Percentiles rank a stretch among this genome's conserved stretches.
phyloP scores from a whole-genome alignment of 176 grass and related monocot species.

The Metroxylon sagu region DNA sequence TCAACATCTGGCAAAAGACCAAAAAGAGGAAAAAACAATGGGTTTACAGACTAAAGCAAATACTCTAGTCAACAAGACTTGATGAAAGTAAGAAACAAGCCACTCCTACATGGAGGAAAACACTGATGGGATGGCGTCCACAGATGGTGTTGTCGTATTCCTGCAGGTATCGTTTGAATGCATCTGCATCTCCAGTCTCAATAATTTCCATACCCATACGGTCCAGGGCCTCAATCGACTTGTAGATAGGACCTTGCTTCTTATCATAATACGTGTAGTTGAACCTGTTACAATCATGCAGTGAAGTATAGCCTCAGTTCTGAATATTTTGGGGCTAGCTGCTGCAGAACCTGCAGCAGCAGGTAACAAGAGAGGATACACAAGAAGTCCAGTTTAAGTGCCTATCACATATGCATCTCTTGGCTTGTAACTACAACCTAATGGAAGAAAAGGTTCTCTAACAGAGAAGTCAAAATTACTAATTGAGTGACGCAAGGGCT shows the following conservation, averaged over 20 bases:
- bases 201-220: conserved; percentile 91
- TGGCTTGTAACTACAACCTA: no score
- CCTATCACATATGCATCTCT: no score
- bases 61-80: no score
- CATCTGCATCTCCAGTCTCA: conserved; percentile 62
- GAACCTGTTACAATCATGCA: conserved; percentile 45
- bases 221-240: conserved; percentile 89
- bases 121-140: conserved; percentile 87
- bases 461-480: no score
- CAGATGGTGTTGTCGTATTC: conserved; percentile 84
- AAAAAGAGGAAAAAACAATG: background rate
- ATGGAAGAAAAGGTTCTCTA: no score
- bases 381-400: no score
- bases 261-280: conserved; percentile 88
- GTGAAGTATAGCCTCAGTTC: background rate
- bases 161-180: conserved; percentile 63
- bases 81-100: background rate
- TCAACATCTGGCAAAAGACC: conserved; percentile 42
- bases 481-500: no score
- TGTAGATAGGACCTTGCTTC: conserved; percentile 66
- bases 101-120: conserved; percentile 73
- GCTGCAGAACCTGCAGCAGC: no score
- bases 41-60: no score
- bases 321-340: no score
- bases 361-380: no score